These are phyloP conservation scores for Berberis thunbergii DNA, from an alignment of 164 flowering plant species.

Conservation along the genomic window DNA sequence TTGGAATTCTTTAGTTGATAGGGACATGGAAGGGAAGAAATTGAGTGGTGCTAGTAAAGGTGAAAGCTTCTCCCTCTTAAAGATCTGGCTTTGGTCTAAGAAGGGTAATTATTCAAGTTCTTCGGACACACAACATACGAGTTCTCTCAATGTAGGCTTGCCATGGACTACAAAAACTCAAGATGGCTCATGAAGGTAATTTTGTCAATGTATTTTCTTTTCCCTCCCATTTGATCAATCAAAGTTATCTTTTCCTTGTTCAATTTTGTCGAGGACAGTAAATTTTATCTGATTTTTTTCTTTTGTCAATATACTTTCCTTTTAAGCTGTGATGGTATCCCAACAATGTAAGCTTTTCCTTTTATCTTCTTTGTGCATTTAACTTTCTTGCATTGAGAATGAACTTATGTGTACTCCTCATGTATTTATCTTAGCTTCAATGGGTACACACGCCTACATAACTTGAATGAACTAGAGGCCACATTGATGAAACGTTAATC, in stretches of 20 bases:
- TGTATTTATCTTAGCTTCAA: neutral
- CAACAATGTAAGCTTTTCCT: neutral
- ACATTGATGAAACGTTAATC: too few relatives aligned
- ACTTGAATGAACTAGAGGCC: too few relatives aligned
- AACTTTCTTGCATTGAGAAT: neutral
- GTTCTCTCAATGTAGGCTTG: conserved; percentile 17
- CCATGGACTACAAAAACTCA: conserved; percentile 23
- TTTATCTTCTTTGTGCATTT: neutral
- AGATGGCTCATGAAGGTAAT: conserved; percentile 12
- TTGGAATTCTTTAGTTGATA: conserved; percentile 20
- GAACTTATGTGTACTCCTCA: neutral
- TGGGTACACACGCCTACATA: too few relatives aligned
- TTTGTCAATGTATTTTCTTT: conserved; percentile 3
- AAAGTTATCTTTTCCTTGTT: conserved; percentile 3
- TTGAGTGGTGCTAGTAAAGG: conserved; percentile 41
- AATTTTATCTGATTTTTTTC: conserved; percentile 7
- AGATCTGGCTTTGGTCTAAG: conserved; percentile 90
- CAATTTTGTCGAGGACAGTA: conserved; percentile 8
- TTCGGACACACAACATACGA: conserved; percentile 13
- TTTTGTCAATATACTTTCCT: conserved; percentile 8
- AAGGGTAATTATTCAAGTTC: conserved; percentile 33
- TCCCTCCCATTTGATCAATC: conserved; percentile 7
- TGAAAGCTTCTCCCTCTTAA: conserved; percentile 85
- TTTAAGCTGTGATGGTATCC: conserved; percentile 8
- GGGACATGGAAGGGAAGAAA: conserved; percentile 45